phyloP scores from a whole-genome alignment of 2,329 filamentous ascomycete genomes.

The Leptographium lundbergii region DNA sequence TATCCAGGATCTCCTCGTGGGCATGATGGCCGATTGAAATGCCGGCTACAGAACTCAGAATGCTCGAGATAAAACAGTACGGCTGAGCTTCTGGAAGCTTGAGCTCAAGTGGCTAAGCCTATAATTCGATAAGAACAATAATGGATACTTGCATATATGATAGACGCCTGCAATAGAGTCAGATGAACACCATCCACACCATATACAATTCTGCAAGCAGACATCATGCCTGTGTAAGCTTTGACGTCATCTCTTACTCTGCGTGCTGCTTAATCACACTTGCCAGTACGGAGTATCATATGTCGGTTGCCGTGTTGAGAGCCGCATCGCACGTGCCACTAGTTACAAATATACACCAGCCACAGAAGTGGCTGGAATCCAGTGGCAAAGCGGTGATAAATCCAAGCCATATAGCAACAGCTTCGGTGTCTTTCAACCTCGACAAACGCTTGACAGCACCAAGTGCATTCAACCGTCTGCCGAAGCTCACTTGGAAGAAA shows the following conservation, averaged over 20 bases:
- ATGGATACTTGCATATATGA: background rate
- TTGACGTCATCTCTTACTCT: background rate
- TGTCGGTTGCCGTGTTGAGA: background rate
- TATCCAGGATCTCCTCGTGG: background rate
- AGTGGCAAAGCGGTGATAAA: constrained; percentile 9
- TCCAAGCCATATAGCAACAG: background rate
- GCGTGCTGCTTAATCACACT: background rate
- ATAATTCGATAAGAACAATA: background rate
- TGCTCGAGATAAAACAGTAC: background rate
- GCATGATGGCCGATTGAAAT: background rate
- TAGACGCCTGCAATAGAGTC: background rate
- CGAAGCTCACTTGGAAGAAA: background rate
- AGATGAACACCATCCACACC: background rate
- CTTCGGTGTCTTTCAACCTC: background rate
- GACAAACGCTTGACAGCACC: background rate
- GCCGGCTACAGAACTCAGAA: background rate
- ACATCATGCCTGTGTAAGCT: no score
- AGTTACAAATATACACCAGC: background rate
- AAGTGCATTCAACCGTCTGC: background rate
- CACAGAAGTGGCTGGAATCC: constrained; percentile 11
- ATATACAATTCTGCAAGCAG: background rate
- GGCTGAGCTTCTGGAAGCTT: background rate
- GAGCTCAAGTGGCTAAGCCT: background rate
- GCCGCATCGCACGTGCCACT: background rate
- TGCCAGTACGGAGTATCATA: no score